phyloP scores from a whole-genome alignment of 768 basidiomycete species.

The Trametes villosa region DNA sequence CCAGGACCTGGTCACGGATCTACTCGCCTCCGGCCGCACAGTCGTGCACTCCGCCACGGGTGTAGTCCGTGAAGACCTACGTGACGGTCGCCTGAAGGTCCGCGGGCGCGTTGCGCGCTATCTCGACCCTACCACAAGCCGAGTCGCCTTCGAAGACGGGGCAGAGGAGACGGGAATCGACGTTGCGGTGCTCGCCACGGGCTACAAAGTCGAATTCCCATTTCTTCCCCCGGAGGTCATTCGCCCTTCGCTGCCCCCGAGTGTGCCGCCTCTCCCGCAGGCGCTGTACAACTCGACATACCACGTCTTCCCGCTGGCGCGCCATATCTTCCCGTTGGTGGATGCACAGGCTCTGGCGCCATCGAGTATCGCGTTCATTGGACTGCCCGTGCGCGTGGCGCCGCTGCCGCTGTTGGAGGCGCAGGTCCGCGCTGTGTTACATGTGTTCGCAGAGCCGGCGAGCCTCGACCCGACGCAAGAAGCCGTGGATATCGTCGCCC shows the following conservation, averaged over 20 bases:
- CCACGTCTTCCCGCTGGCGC: constrained; percentile 71
- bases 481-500: constrained; percentile 50
- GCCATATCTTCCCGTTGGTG: constrained; percentile 67
- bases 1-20: constrained; percentile 64
- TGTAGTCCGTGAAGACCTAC: constrained; percentile 26
- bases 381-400: constrained; percentile 58
- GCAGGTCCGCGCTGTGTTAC: constrained; percentile 68
- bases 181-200: constrained; percentile 75
- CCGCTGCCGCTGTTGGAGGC: constrained; percentile 82
- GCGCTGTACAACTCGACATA: constrained; percentile 66
- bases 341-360: constrained; percentile 45
- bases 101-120: constrained; percentile 49
- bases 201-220: constrained; percentile 67
- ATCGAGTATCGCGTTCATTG: constrained; percentile 64
- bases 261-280: constrained; percentile 51
- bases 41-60: constrained; percentile 62
- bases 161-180: constrained; percentile 57
- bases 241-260: constrained; percentile 42
- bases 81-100: constrained; percentile 27
- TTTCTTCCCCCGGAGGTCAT: constrained; percentile 55
- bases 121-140: constrained; percentile 43
- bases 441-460: constrained; percentile 55
- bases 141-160: constrained; percentile 64
- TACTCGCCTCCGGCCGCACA: constrained; percentile 46
- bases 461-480: constrained; percentile 55